Conservation (phyloP, 2,329 filamentous ascomycete genomes). For the Fusarium coicis region DNA sequence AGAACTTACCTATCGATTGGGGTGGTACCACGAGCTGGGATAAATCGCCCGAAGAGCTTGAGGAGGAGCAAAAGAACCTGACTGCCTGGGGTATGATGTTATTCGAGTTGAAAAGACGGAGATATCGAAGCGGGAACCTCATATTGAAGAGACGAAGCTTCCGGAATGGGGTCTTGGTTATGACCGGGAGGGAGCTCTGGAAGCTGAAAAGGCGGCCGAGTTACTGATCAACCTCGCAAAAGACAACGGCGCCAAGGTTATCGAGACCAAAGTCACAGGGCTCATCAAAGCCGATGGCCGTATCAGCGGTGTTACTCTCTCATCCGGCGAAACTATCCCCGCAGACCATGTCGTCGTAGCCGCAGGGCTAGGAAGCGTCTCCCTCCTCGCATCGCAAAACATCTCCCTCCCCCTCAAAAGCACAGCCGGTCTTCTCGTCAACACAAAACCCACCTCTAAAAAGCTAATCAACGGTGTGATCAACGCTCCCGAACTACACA, state of each 20-base stretch:
- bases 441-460: conserved; percentile 6
- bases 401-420: neutral
- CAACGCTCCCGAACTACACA: conserved; percentile 1
- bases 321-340: neutral
- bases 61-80: conserved; percentile 4
- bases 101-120: neutral
- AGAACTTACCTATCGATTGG: conserved; percentile 10
- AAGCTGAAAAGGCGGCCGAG: conserved; percentile 7
- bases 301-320: conserved; percentile 2
- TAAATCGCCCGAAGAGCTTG: neutral
- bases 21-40: conserved; percentile 6
- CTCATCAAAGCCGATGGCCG: neutral
- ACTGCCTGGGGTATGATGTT: conserved; percentile 7
- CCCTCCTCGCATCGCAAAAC: conserved; percentile 7
- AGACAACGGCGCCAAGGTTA: neutral
- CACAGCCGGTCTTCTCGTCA: conserved; percentile 11
- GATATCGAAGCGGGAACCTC: neutral
- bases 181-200: conserved; percentile 13
- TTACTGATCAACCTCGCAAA: neutral
- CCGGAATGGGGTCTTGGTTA: conserved; percentile 18
- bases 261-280: neutral
- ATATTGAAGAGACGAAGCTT: neutral
- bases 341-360: conserved; percentile 19
- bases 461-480: conserved; percentile 1
- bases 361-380: conserved; percentile 16